Evolutionary conservation across 2,329 filamentous ascomycete genomes (phyloP), one percentile per base, ranked within the genome.

Genomic region (Exophiala sideris): DNA sequence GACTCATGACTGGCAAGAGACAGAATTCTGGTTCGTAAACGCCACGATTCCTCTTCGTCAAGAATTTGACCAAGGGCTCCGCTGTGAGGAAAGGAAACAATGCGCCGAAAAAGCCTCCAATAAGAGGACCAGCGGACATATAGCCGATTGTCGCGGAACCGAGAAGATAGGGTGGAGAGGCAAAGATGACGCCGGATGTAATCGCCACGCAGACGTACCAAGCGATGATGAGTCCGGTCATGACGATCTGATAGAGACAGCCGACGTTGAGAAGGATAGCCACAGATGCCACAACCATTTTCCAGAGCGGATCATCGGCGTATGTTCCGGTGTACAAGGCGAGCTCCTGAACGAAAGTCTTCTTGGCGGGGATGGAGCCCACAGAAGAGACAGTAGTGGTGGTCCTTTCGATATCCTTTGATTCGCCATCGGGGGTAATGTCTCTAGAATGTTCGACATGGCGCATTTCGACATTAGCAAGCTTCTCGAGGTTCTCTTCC

Each of bases 1-100:
- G 20, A 21, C 11, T 39, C n/a, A 44, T 24, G 29, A 58, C n/a
- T 16, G 55, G 50, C 21, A 60, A 21, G n/a, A 73, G 59, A 41
- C 69, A 65, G 62, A 73, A 72, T 61, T 76, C 73, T 1, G 73
- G 71, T 47, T 71, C 66, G 54, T 68, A 60, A 54, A 72, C 65
- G 18, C 74, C 73, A 16, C 68, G 64, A 61, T 75, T 76, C 20
- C 72, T 68, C 3, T 71, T 67, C 0, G 75, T 71, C 3, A 77
- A 62, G 42, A 54, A 64, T n/a, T 74, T 63, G 2, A 64, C 61
- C 10, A 71, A 41, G 16, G 56, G 57, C 50, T 71, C 69, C 1
- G 64, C 65, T 10, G 67, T 44, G 2, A 63, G 9, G 65, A 67
- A n/a, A 64, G 56, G 48, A 14, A 58, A 45, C 16, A 45, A 14